Evolutionary conservation across 2,329 filamentous ascomycete species (phyloP).

Genomic region (Ramularia collo-cygni): DNA sequence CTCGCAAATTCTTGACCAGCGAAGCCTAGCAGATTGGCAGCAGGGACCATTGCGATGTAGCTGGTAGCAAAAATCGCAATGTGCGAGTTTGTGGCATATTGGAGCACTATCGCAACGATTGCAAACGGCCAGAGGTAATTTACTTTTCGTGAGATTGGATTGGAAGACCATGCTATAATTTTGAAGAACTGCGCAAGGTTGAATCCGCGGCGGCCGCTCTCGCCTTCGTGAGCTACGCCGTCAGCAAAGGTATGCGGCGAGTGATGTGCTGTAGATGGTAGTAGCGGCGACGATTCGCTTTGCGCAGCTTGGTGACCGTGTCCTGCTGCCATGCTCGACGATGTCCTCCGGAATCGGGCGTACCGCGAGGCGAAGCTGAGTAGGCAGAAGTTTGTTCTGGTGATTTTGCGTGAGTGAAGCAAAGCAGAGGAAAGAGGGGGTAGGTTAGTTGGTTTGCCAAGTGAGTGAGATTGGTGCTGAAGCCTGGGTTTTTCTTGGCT

Average conservation of each 20-base stretch:
- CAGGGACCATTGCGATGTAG: conserved; percentile 46
- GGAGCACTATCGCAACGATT: conserved; percentile 39
- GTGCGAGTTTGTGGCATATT: conserved; percentile 37
- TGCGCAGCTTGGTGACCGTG: not conserved
- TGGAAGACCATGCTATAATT: conserved; percentile 39
- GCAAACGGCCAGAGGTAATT: conserved; percentile 46
- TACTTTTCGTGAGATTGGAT: conserved; percentile 39
- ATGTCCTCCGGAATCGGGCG: no score
- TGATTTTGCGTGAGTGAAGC: no score
- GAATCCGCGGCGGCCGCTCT: conserved; percentile 41
- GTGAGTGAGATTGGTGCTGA: no score
- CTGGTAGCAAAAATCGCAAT: conserved; percentile 42
- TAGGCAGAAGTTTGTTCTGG: no score
- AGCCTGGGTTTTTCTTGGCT: no score
- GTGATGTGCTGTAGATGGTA: conserved; percentile 8
- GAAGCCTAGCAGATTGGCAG: conserved; percentile 48
- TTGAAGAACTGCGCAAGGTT: conserved; percentile 37
- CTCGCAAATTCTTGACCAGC: conserved; percentile 63
- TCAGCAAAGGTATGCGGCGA: conserved; percentile 14
- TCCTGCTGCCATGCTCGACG: no score
- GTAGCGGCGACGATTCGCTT: conserved; percentile 9
- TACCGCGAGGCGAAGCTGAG: no score
- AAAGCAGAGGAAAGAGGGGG: no score
- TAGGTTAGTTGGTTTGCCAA: no score
- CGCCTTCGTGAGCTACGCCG: conserved; percentile 33